Base-by-base conservation (phyloP, 768 basidiomycete species). In the Cystofilobasidium ferigula region DNA sequence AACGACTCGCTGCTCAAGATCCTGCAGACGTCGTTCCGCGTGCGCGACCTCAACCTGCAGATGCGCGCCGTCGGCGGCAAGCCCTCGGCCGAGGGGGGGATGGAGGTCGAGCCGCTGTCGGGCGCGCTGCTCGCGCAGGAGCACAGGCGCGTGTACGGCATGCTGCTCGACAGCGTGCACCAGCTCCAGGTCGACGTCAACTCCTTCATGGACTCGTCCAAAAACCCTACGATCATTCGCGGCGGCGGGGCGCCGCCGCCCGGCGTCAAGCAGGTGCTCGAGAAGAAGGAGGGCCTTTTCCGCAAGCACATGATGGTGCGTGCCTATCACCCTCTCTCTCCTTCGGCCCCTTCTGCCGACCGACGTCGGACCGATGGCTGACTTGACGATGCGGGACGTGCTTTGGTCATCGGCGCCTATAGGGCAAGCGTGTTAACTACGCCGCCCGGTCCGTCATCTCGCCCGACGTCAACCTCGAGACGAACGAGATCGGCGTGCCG, bases 361-460 rank as follows among this genome's bases (percentile, higher is more conserved):
- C n/a, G n/a, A n/a, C n/a, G n/a, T n/a, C n/a, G n/a, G n/a, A n/a
- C n/a, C n/a, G n/a, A n/a, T n/a, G n/a, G n/a, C n/a, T n/a, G n/a
- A n/a, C n/a, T n/a, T n/a, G n/a, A n/a, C n/a, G n/a, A n/a, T n/a
- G n/a, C n/a, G n/a, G n/a, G n/a, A n/a, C n/a, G n/a, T n/a, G n/a
- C n/a, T n/a, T n/a, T n/a, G n/a, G n/a, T n/a, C n/a, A n/a, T n/a
- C n/a, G n/a, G n/a, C n/a, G n/a, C n/a, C 51, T 35, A 32, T 64
- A 97, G 93, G 95, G 95, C 13, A 99, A 99, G 80, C 92, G 95
- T 73, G 95, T 99, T 69, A 98, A 99, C 76, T 95, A 94, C 75
- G 93, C 95, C 47, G 95, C 95, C 26, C 92, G 95, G 69, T 99
- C 95, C n/a, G 95, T 99, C 73, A 99, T 99, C 70, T 99, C 95